phyloP scores from a whole-genome alignment of 306 rosid species.

The Lathyrus sativus region DNA sequence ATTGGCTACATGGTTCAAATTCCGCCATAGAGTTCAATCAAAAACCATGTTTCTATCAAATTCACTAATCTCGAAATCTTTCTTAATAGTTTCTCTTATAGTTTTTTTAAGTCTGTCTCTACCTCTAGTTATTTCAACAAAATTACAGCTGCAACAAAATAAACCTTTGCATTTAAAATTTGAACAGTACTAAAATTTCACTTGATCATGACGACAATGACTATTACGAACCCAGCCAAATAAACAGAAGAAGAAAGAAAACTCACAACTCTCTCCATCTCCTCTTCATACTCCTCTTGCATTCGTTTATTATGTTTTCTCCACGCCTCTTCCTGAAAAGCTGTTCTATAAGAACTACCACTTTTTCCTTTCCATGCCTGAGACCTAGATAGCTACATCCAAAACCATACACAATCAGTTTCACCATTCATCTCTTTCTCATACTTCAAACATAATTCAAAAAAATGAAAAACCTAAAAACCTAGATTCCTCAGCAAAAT shows the following conservation, averaged over 20 bases:
- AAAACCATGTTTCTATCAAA: no score
- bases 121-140: background rate
- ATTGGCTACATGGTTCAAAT: no score
- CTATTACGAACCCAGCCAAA: background rate
- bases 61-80: no score
- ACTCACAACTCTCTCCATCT: slow-evolving; percentile 94
- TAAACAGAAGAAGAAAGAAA: slow-evolving; percentile 14
- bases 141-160: background rate
- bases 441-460: background rate
- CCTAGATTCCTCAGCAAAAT: slow-evolving; percentile 5
- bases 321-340: slow-evolving; percentile 94
- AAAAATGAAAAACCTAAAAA: background rate
- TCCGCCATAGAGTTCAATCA: no score
- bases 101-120: no score
- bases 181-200: slow-evolving; percentile 6
- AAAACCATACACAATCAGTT: slow-evolving; percentile 45
- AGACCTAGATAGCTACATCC: slow-evolving; percentile 62
- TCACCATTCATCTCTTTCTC: slow-evolving; percentile 5
- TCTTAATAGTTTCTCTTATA: no score
- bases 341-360: slow-evolving; percentile 60
- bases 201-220: background rate
- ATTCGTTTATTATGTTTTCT: slow-evolving; percentile 74
- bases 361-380: slow-evolving; percentile 60
- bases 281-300: slow-evolving; percentile 97
- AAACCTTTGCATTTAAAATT: slow-evolving; percentile 20